Evolutionary conservation across 306 rosid genomes (phyloP), one percentile per base, ranked within the genome.

Genomic region (Boehmeria nivea): DNA sequence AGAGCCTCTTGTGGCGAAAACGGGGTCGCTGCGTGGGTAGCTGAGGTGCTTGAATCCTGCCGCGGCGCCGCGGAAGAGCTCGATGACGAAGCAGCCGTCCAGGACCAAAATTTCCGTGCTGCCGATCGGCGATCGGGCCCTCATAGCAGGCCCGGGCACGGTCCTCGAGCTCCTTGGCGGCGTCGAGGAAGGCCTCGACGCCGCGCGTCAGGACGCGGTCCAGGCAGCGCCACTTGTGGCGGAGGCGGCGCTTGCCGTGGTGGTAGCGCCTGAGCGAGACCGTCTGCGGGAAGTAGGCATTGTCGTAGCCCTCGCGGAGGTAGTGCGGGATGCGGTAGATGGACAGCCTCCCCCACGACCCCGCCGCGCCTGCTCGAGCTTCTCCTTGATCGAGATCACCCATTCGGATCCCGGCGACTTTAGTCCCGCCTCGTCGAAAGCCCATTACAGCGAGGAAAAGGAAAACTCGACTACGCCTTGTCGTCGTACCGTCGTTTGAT

Each of bases 181-280:
- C 73, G 26, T 80, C 72, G 3, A 90, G 74, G 61, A 80, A 87
- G 17, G 80, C 39, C 58, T 54, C 65, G 7, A 84, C 72, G 76
- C 68, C 77, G 21, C 95, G 78, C 72, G 68, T 75, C 0, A 87
- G 85, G 19, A 80, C 69, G 12, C 60, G 91, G 52, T 72, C 66
- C 55, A 90, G 84, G n/a, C 90, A 84, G 39, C 94, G 87, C 97
- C 95, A 90, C 68, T 90, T 86, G 55, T 90, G 98, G 60, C 85
- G 83, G 36, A 90, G 89, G 33, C 94, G 94, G 6, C 69, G 76
- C 51, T 76, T 82, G 46, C 95, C 85, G 65, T 82, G 91, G 74
- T 87, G 91, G 72, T 82, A 87, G 18, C 95, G 95, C 20, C 95
- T 95, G 16, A 90, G 4, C 0, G 98, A 84, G 34, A 90, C 85